Conservation (phyloP, 1,284 basidiomycete genomes). For the Phylloporus gajari region DNA sequence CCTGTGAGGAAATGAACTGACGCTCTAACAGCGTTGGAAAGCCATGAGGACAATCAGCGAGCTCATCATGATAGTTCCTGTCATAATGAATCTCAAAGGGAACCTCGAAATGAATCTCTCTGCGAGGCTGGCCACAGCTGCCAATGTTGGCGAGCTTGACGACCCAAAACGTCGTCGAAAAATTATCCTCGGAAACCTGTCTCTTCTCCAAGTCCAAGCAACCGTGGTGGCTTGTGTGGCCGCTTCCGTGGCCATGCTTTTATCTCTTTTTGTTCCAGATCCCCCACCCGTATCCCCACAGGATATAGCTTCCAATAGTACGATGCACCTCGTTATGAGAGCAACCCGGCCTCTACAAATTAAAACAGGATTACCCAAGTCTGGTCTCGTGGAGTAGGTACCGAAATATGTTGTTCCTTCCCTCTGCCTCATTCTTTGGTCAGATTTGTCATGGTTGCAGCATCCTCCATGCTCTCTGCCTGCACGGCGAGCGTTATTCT, state of each 20-base stretch:
- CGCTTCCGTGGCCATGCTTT: constrained; percentile 79
- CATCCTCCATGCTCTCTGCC: constrained; percentile 90
- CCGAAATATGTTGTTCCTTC: constrained; percentile 8
- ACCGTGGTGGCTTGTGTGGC: constrained; percentile 90
- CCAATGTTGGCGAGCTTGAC: constrained; percentile 91
- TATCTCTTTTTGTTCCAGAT: constrained; percentile 73
- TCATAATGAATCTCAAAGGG: constrained; percentile 95
- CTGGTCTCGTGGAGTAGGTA: constrained; percentile 65
- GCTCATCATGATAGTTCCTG: constrained; percentile 96
- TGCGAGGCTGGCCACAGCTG: constrained; percentile 78
- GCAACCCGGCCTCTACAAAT: constrained; percentile 44
- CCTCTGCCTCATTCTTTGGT: constrained; percentile 25
- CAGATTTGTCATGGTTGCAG: constrained; percentile 86
- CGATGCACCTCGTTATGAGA: constrained; percentile 31
- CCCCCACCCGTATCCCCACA: constrained; percentile 24
- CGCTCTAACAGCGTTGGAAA: constrained; percentile 77
- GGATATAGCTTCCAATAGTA: constrained; percentile 20
- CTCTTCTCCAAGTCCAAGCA: constrained; percentile 93
- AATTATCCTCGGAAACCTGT: constrained; percentile 85
- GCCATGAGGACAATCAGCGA: constrained; percentile 93
- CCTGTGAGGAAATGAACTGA: constrained; percentile 13
- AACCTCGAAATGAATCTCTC: constrained; percentile 96
- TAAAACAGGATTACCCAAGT: constrained; percentile 47
- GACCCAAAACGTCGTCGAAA: constrained; percentile 69
- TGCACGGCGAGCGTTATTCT: constrained; percentile 83